Base-by-base conservation (phyloP, 768 basidiomycete species). In the Tremella mesenterica region DNA sequence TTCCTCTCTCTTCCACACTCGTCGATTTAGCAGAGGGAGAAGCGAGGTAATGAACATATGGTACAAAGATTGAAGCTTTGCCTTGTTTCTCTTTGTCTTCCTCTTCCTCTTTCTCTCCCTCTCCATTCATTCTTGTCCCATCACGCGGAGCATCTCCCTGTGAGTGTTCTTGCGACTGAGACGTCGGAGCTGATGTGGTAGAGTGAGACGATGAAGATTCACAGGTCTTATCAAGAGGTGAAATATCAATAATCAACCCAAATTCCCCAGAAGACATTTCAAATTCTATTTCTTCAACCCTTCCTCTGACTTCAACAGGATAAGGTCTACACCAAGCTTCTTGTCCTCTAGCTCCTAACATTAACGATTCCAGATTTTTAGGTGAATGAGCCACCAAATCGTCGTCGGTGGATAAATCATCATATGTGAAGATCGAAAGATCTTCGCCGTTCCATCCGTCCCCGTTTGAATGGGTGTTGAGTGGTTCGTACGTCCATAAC, bases 31-130 rank as follows among this genome's bases (percentile, higher is more conserved):
- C 33, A 88, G 75, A 7, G 88, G 88, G 1, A 90, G 67, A 65
- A 79, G 92, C 25, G 89, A 92, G 21, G 68, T 83, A 97, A 71
- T 99, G 95, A 18, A 93, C 84, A 41, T 90, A 77, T 2, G 95
- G 95, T 1, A 97, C 67, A 67, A 80, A 99, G 21, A 97, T 83
- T 34, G 54, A 58, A 31, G 20, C n/a, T 21, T 53, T 25, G 25
- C 47, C n/a, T 33, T 38, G 2, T 69, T 66, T 26, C 13, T 50
- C n/a, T 25, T 29, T 51, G 29, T 16, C 31, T 6, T 20, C 44
- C 25, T 18, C 28, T 6, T 31, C 30, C 33, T 28, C 13, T 20
- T 43, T 27, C 30, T 48, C 34, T 26, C 27, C 27, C 38, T 49
- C 47, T 21, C 21, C 47, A 31, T 38, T 46, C 16, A 52, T n/a